Conservation (phyloP, 2,329 filamentous ascomycete genomes). For the Fusarium sp. region DNA sequence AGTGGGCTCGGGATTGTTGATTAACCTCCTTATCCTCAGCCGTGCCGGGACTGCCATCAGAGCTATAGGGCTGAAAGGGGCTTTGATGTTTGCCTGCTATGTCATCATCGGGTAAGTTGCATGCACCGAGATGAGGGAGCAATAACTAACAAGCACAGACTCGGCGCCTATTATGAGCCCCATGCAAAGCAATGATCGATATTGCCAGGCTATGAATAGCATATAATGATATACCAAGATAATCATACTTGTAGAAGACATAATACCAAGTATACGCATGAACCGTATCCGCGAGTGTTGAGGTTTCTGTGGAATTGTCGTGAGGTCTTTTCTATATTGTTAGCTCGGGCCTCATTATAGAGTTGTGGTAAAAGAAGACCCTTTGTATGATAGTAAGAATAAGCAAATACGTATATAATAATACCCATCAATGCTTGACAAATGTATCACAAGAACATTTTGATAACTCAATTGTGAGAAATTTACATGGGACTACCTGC, state of each 20-base stretch:
- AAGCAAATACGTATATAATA: too few relatives aligned
- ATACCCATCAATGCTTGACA: too few relatives aligned
- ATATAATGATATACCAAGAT: constrained; percentile 31
- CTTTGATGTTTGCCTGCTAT: constrained; percentile 64
- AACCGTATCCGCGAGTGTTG: neutral
- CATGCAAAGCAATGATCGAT: constrained; percentile 24
- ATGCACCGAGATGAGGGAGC: fast-evolving
- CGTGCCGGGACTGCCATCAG: constrained; percentile 74
- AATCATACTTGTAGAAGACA: constrained; percentile 4
- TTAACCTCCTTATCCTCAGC: constrained; percentile 80
- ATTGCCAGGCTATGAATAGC: neutral
- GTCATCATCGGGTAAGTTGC: constrained; percentile 58
- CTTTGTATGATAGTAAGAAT: too few relatives aligned
- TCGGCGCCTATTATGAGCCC: constrained; percentile 37
- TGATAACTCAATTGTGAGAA: too few relatives aligned
- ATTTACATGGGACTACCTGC: too few relatives aligned
- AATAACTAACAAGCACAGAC: neutral
- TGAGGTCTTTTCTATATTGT: too few relatives aligned
- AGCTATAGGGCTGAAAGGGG: constrained; percentile 63
- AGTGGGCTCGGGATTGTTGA: constrained; percentile 76
- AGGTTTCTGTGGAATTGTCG: too few relatives aligned
- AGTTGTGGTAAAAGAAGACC: too few relatives aligned
- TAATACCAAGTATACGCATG: neutral
- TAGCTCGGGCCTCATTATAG: too few relatives aligned
- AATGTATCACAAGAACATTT: too few relatives aligned